Base-by-base conservation (phyloP, 371 early-diverging fungal species). In the Rhizopus microsporus region DNA sequence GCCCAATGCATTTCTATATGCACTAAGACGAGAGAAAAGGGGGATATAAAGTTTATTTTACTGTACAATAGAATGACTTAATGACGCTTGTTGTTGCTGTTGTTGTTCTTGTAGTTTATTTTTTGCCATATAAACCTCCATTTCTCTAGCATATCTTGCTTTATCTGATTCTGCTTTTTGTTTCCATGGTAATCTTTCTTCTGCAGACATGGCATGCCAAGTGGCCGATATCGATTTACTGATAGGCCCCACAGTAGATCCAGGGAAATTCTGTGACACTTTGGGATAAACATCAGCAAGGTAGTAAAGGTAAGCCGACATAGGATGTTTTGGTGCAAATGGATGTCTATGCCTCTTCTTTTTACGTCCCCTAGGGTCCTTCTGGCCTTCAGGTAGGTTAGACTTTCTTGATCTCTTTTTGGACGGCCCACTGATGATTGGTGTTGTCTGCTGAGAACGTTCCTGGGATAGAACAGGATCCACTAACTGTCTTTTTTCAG, bases 321-420 rank as follows among this genome's bases (percentile, higher is more conserved):
- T 89, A 39, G 91, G 90, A 56, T 91, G 91, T 51, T 88, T 88
- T 33, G 91, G 91, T 5, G 88, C 89, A 60, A 80, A 77, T 0
- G 89, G 88, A 49, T 88, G 85, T 62, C 83, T 84, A 57, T 75
- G 67, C 42, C 80, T 77, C 60, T 86, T 86, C 69, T 88, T 90
- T 60, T 88, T 86, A 6, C 81, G 65, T n/a, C 86, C 77, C 45
- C 60, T 68, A 38, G 67, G 83, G 66, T 70, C 81, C 54, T 69
- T 74, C 57, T 71, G 75, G 7, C 71, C 75, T 16, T 71, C 62
- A 4, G 50, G 10, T 4, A 43, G 30, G 17, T 43, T 49, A n/a
- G 57, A 47, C 16, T 66, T 61, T 38, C 48, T 50, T n/a, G 40
- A 17, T 48, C 48, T 54, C 42, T 50, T 62, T 38, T 47, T 58